phyloP scores from a whole-genome alignment of 768 basidiomycete genomes.

The Glaciozyma antarctica region DNA sequence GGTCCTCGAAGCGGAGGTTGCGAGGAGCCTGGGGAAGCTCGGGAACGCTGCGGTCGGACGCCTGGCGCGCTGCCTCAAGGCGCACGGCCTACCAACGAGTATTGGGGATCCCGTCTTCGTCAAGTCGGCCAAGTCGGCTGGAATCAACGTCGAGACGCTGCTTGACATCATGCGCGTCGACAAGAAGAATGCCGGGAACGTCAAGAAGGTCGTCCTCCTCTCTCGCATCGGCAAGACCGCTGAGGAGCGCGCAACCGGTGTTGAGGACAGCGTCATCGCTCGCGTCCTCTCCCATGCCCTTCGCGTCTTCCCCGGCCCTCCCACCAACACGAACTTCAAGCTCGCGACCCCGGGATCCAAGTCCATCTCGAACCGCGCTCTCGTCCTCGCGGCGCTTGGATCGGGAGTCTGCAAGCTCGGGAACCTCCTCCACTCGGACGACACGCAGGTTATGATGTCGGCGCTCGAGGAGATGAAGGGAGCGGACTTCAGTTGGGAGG shows the following conservation, averaged over 20 bases:
- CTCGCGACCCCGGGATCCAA: constrained; percentile 95
- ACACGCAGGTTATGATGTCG: constrained; percentile 98
- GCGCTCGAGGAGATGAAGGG: constrained; percentile 84
- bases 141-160: constrained; percentile 65
- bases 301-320: constrained; percentile 56
- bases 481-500: constrained; percentile 87
- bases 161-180: constrained; percentile 80
- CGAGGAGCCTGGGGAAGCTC: constrained; percentile 75
- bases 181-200: constrained; percentile 89
- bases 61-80: constrained; percentile 73
- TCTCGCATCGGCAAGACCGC: constrained; percentile 82
- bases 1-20: constrained; percentile 91
- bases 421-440: constrained; percentile 91
- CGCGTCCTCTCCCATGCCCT: constrained; percentile 74
- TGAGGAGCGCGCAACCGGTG: constrained; percentile 81
- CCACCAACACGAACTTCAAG: constrained; percentile 43
- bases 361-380: constrained; percentile 86
- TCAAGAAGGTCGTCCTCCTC: constrained; percentile 89
- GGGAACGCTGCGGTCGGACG: constrained; percentile 87
- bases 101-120: constrained; percentile 68
- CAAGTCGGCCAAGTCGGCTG: constrained; percentile 55
- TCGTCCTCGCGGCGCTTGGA: constrained; percentile 85
- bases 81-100: constrained; percentile 80
- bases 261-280: constrained; percentile 68
- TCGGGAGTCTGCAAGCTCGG: constrained; percentile 75